Evolutionary conservation across 2,329 filamentous ascomycete genomes (phyloP).

Genomic region (Colletotrichum sp.): DNA sequence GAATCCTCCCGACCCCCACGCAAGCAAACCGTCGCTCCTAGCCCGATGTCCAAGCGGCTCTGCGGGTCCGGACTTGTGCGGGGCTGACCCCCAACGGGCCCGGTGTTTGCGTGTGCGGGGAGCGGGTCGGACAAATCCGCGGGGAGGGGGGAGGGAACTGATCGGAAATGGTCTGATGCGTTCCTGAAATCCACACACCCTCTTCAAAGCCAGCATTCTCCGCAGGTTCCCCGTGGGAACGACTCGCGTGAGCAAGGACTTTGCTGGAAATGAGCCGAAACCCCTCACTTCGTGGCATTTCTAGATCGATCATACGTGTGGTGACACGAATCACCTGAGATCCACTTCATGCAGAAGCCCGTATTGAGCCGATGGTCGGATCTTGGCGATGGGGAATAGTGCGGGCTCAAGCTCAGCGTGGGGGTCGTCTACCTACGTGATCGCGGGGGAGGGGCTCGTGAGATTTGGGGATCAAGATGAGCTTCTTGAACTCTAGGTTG

Average conservation of each 20-base stretch:
- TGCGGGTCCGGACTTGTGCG: neutral
- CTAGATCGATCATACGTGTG: neutral
- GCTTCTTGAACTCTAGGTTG: neutral
- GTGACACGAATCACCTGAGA: neutral
- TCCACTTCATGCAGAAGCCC: neutral
- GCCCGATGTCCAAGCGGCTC: constrained; percentile 4
- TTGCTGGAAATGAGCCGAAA: neutral
- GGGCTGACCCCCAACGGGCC: constrained; percentile 5
- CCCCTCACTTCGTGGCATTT: neutral
- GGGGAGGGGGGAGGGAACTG: neutral
- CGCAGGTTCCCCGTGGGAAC: neutral
- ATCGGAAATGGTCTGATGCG: neutral
- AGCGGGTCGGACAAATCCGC: neutral
- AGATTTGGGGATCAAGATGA: neutral
- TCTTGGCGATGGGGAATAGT: neutral
- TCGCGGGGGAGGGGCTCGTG: neutral
- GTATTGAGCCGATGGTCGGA: neutral
- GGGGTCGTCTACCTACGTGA: neutral
- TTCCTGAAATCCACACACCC: neutral
- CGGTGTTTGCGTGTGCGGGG: neutral
- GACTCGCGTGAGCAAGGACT: neutral
- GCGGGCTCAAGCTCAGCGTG: neutral
- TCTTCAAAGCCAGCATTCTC: neutral
- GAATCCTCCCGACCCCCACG: constrained; percentile 7
- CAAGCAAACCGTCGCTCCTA: neutral